Evolutionary conservation across 495 filamentous ascomycete genomes (phyloP), one percentile per base, ranked within the genome.

Genomic region (Aspergillus leporis): DNA sequence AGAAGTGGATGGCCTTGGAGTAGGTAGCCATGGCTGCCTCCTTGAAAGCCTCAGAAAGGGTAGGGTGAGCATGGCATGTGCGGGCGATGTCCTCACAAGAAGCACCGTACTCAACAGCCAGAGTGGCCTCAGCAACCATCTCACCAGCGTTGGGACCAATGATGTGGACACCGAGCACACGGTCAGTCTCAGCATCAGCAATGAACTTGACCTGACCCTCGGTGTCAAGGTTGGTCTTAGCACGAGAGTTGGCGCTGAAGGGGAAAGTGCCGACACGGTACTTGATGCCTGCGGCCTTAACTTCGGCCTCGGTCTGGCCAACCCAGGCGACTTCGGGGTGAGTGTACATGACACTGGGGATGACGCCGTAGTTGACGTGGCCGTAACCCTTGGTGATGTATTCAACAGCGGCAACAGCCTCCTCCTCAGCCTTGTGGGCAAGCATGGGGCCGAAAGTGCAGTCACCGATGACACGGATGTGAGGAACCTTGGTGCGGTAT

Each of bases 291-390:
- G 89, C 81, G 60, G 86, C 86, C 85, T 98, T 97, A 56, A 98
- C 80, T 62, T 98, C 95, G 63, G 93, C 90, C 83, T 98, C 95
- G 73, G 89, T 97, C 83, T 96, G 92, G 51, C 94, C 94, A 38
- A 98, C 94, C 94, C 94, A 98, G 36, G 94, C 93, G 60, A 97
- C 94, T 74, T 98, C 94, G 53, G 94, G 94, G 80, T 96, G 88
- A 18, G 94, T 98, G 84, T 98, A 98, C 94, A 98, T 98, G 77
- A 98, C 94, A 47, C 89, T 91, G 61, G 94, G 94, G 73, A 98
- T 98, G 77, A 88, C 91, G 70, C 86, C 90, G 82, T 98, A 98
- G 87, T 98, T 98, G 73, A 98, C 94, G 76, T 98, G 94, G 36
- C 94, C 94, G 78, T 93, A 89, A 61, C 91, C 91, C 81, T 97